These are phyloP conservation scores for Paramecium octaurelia DNA, from an alignment of 73 alveolate species.

Conservation along the genomic window DNA sequence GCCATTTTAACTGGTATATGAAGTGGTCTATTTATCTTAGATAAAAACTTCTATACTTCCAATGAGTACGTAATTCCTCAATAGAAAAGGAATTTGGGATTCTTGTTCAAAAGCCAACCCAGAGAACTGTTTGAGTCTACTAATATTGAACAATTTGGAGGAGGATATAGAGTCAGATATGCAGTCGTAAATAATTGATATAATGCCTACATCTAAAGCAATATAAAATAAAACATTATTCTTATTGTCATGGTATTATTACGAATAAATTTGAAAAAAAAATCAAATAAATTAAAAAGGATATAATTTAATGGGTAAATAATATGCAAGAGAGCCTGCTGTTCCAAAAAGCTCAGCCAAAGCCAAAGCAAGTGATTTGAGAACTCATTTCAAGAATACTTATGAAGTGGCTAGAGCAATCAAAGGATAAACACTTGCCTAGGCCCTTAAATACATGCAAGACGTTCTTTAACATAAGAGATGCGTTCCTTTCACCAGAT, in stretches of 20 bases:
- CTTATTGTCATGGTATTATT: not conserved
- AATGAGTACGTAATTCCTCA: not conserved
- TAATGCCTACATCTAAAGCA: not conserved
- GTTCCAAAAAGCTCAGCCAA: conserved; percentile 81
- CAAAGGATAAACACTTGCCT: conserved; percentile 87
- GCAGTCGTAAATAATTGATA: conserved; percentile 24
- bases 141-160: conserved; percentile 16
- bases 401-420: conserved; percentile 91
- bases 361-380: conserved; percentile 88
- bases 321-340: conserved; percentile 83
- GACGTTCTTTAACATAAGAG: conserved; percentile 91
- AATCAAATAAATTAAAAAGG: conserved; percentile 37
- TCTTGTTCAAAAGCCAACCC: not conserved
- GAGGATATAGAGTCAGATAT: conserved; percentile 24
- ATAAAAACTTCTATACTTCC: conserved; percentile 15
- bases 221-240: not conserved
- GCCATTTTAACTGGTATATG: conserved; percentile 7
- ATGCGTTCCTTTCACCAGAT: conserved; percentile 91
- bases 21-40: not conserved
- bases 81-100: not conserved
- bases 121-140: not conserved
- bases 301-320: conserved; percentile 73
- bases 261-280: not conserved
- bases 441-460: conserved; percentile 89
- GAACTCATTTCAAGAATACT: conserved; percentile 94